These are phyloP conservation scores for Neocucurbitaria cava DNA, from an alignment of 2,329 filamentous ascomycete species.

Conservation along the genomic window DNA sequence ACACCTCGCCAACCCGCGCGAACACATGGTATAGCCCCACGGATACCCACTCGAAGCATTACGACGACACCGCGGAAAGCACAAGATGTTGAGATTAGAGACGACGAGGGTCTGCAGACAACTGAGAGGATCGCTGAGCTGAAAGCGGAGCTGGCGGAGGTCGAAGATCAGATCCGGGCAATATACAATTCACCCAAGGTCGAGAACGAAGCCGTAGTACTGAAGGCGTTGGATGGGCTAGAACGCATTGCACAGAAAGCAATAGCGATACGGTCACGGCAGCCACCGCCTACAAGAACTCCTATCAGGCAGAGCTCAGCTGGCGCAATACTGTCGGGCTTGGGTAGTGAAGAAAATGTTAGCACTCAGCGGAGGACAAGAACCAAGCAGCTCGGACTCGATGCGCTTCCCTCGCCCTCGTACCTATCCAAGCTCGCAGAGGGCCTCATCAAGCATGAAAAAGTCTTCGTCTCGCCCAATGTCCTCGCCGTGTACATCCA, in stretches of 20 bases:
- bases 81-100: slow-evolving; percentile 20
- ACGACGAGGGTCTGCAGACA: slow-evolving; percentile 17
- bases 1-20: slow-evolving; percentile 30
- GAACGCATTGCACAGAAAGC: slow-evolving; percentile 32
- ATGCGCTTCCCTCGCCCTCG: slow-evolving; percentile 37
- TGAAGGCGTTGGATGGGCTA: slow-evolving; percentile 31
- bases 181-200: slow-evolving; percentile 38
- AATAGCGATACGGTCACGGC: slow-evolving; percentile 37
- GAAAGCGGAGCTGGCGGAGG: slow-evolving; percentile 29
- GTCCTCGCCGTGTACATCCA: slow-evolving; percentile 78
- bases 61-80: slow-evolving; percentile 22
- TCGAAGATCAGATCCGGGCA: slow-evolving; percentile 34
- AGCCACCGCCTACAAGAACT: slow-evolving; percentile 28
- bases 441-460: slow-evolving; percentile 73
- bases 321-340: slow-evolving; percentile 41
- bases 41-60: slow-evolving; percentile 26
- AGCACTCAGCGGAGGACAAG: slow-evolving; percentile 9
- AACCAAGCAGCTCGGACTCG: slow-evolving; percentile 19
- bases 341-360: slow-evolving; percentile 29
- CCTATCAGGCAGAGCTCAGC: slow-evolving; percentile 42
- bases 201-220: slow-evolving; percentile 30
- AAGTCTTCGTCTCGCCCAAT: slow-evolving; percentile 78
- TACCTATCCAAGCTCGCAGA: slow-evolving; percentile 66
- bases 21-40: slow-evolving; percentile 22
- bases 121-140: slow-evolving; percentile 30